phyloP scores from a whole-genome alignment of 2,329 filamentous ascomycete species.

The Fonsecaea pedrosoi region DNA sequence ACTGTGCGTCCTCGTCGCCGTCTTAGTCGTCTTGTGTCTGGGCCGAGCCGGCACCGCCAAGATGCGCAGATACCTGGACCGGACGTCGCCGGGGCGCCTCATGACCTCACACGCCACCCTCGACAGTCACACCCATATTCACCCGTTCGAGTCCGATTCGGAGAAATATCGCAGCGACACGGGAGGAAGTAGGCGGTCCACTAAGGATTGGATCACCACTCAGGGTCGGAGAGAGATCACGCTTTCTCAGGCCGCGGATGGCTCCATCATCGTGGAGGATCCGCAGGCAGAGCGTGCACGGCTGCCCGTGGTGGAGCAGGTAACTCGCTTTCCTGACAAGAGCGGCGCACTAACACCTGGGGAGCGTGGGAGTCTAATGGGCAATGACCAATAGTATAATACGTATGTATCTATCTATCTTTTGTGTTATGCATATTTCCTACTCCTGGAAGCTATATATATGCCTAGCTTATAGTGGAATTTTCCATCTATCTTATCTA shows the following conservation, averaged over 20 bases:
- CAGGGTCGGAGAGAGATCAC: conserved; percentile 7
- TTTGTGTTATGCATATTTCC: too few species aligned
- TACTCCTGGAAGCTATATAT: too few species aligned
- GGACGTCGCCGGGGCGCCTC: conserved; percentile 9
- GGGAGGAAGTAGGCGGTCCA: background rate
- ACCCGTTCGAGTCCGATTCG: background rate
- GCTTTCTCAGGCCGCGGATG: conserved; percentile 3
- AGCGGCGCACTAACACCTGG: background rate
- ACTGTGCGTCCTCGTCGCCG: conserved; percentile 46
- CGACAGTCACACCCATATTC: too few species aligned
- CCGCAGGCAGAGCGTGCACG: conserved; percentile 2
- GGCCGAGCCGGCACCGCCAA: conserved; percentile 8
- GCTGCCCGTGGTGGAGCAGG: background rate
- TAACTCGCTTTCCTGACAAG: background rate
- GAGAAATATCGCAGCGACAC: background rate
- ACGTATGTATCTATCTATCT: too few species aligned
- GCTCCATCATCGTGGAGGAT: conserved; percentile 7
- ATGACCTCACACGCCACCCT: background rate
- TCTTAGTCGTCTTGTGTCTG: conserved; percentile 48
- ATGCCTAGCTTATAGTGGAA: too few species aligned
- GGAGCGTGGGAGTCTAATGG: background rate
- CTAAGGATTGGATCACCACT: conserved; percentile 3
- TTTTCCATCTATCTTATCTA: too few species aligned
- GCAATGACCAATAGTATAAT: background rate
- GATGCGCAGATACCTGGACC: conserved; percentile 13